Evolutionary conservation across 2,329 filamentous ascomycete species (phyloP).

Genomic region (Epichloe baconii): DNA sequence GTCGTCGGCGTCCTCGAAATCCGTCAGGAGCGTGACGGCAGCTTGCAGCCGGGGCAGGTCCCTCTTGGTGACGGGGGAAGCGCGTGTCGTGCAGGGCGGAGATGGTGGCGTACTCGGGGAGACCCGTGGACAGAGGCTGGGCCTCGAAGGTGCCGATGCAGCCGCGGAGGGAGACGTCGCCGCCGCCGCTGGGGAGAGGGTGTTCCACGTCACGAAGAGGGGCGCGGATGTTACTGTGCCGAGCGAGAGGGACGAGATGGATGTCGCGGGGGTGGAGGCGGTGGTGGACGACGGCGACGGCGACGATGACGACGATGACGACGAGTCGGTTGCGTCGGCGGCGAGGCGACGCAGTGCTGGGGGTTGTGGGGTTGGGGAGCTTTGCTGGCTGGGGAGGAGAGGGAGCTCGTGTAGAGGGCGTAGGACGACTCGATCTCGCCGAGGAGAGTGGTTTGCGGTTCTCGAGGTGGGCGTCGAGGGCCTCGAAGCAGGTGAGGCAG

Average conservation of each 20-base stretch:
- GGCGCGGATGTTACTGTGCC: slow-evolving; percentile 42
- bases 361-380: slow-evolving; percentile 27
- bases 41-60: slow-evolving; percentile 49
- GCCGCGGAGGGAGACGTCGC: slow-evolving; percentile 55
- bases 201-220: slow-evolving; percentile 94
- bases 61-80: slow-evolving; percentile 41
- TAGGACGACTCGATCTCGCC: slow-evolving; percentile 57
- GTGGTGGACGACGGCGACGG: slow-evolving; percentile 31
- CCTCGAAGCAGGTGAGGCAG: slow-evolving; percentile 90
- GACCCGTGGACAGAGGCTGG: slow-evolving; percentile 57
- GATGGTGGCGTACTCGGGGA: slow-evolving; percentile 71
- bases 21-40: slow-evolving; percentile 68
- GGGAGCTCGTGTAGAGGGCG: slow-evolving; percentile 22
- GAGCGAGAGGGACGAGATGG: slow-evolving; percentile 25
- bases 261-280: slow-evolving; percentile 32
- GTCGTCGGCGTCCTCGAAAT: slow-evolving; percentile 65
- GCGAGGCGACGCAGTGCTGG: slow-evolving; percentile 29
- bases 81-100: slow-evolving; percentile 55
- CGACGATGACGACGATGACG: slow-evolving; percentile 24
- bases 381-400: slow-evolving; percentile 7
- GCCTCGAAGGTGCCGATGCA: slow-evolving; percentile 93
- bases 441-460: slow-evolving; percentile 55
- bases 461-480: slow-evolving; percentile 62
- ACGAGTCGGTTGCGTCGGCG: slow-evolving; percentile 14
- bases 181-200: slow-evolving; percentile 29